Evolutionary conservation across 208 protist genomes (phyloP).

Genomic region (Kentomonas sorsogonicus): DNA sequence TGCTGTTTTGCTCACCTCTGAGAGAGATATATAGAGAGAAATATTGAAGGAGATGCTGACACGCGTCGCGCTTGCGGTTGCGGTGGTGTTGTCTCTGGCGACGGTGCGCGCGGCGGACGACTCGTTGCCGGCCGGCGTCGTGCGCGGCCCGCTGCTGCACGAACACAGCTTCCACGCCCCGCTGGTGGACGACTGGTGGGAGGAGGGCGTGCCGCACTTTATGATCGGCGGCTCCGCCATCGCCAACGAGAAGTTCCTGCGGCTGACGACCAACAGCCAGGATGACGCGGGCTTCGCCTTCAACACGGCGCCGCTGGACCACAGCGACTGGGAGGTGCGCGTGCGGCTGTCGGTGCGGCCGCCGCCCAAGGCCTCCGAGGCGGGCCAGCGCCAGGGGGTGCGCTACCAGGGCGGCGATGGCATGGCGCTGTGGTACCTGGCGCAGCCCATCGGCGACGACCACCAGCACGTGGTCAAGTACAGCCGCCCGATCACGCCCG

Average conservation of each 20-base stretch:
- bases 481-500: conserved; percentile 51
- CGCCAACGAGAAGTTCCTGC: conserved; percentile 73
- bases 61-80: no score
- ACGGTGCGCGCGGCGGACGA: no score
- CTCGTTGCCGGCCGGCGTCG: no score
- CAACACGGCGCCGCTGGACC: conserved; percentile 71
- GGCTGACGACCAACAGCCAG: conserved; percentile 63
- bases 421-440: conserved; percentile 79
- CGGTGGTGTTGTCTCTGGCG: no score
- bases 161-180: conserved; percentile 75
- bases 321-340: conserved; percentile 67
- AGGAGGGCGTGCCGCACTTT: conserved; percentile 81
- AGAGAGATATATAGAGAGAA: no score
- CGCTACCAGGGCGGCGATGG: conserved; percentile 76
- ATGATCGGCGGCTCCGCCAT: conserved; percentile 79
- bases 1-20: no score
- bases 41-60: no score
- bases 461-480: conserved; percentile 80
- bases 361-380: conserved; percentile 29
- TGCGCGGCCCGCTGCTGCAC: conserved; percentile 57
- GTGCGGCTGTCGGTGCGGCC: conserved; percentile 68
- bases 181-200: conserved; percentile 83
- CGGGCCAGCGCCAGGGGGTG: not conserved
- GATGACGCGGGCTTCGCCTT: conserved; percentile 75
- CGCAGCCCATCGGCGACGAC: conserved; percentile 72